Conservation (phyloP, 2,329 filamentous ascomycete species). For the Colletotrichum camelliae region DNA sequence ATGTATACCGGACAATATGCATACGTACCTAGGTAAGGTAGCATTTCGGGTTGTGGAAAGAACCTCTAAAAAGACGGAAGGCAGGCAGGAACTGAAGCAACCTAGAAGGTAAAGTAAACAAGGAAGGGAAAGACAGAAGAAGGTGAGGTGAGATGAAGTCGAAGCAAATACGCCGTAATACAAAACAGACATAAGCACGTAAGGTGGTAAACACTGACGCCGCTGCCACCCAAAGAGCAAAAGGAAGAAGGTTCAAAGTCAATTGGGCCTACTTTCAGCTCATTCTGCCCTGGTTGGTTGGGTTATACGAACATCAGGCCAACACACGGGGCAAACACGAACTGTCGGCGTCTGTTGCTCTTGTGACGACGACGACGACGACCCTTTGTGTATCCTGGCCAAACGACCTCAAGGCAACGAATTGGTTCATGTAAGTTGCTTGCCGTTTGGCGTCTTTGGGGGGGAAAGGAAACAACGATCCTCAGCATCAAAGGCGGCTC, state of each 20-base stretch:
- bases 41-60: neutral
- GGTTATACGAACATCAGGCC: neutral
- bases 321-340: neutral
- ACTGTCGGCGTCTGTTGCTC: neutral
- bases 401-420: neutral
- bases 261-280: neutral
- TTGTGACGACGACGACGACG: neutral
- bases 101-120: neutral
- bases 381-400: neutral
- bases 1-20: neutral
- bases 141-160: neutral
- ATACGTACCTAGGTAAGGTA: neutral
- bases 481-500: neutral
- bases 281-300: neutral
- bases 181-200: neutral
- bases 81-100: neutral
- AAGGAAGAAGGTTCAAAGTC: neutral
- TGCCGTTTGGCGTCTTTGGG: neutral
- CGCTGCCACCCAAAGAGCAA: neutral
- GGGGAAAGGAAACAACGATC: neutral
- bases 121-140: neutral
- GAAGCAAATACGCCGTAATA: neutral
- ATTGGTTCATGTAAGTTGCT: neutral
- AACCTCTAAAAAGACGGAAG: neutral
- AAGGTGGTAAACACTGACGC: neutral